phyloP scores from a whole-genome alignment of 2,329 filamentous ascomycete species.

The Colletotrichum sp. region DNA sequence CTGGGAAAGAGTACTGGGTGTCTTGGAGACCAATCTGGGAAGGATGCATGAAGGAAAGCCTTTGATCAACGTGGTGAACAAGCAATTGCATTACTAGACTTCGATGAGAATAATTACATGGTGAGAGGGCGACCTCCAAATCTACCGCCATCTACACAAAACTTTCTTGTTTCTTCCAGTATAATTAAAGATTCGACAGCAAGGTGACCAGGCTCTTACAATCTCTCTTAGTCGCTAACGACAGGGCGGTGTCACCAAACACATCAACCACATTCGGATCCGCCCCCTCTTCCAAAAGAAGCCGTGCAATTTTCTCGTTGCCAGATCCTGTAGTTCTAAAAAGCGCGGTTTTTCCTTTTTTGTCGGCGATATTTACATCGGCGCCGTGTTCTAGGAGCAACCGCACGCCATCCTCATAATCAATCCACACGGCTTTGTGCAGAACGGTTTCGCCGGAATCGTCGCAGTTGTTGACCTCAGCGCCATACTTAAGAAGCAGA shows the following conservation, averaged over 20 bases:
- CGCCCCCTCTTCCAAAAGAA: neutral
- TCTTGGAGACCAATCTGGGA: conserved; percentile 34
- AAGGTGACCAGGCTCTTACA: too few species aligned
- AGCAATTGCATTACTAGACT: conserved; percentile 25
- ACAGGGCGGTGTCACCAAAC: rapidly evolving
- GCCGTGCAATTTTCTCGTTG: rapidly evolving
- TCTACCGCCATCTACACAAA: too few species aligned
- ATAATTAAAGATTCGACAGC: too few species aligned
- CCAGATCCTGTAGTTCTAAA: rapidly evolving
- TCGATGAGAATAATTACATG: rapidly evolving
- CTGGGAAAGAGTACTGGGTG: conserved; percentile 26
- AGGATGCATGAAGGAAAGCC: conserved; percentile 26
- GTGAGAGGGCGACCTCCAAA: rapidly evolving
- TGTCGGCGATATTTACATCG: rapidly evolving
- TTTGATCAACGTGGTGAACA: conserved; percentile 32
- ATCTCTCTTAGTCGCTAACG: rapidly evolving
- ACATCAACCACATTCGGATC: rapidly evolving
- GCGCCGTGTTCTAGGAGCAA: neutral
- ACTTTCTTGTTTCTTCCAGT: too few species aligned
- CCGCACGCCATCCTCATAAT: rapidly evolving
- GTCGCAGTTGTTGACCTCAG: neutral
- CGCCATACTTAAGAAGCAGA: neutral
- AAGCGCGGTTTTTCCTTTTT: rapidly evolving
- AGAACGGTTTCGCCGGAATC: rapidly evolving
- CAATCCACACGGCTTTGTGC: neutral